Evolutionary conservation across 2,329 filamentous ascomycete species (phyloP).

Genomic region (Beauveria brongniartii): DNA sequence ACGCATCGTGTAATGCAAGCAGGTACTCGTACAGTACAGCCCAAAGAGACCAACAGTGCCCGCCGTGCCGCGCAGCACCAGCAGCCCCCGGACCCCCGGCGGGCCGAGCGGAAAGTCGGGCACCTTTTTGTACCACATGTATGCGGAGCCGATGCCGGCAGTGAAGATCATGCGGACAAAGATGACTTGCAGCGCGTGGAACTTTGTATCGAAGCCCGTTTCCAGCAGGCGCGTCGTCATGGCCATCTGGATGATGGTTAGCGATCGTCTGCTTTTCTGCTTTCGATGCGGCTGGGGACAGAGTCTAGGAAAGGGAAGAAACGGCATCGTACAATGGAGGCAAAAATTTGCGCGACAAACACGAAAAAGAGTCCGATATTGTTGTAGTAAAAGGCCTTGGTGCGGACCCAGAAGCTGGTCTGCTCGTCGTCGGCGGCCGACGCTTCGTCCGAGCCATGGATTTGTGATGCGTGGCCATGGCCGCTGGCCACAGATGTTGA

Average conservation of each 20-base stretch:
- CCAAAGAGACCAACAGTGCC: slow-evolving; percentile 63
- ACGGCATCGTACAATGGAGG: slow-evolving; percentile 25
- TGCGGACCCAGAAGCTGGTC: neutral
- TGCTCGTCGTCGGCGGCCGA: neutral
- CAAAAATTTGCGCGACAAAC: slow-evolving; percentile 33
- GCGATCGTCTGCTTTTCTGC: neutral
- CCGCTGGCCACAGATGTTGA: neutral
- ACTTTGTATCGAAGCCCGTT: slow-evolving; percentile 26
- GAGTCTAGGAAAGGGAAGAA: neutral
- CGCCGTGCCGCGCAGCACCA: slow-evolving; percentile 55
- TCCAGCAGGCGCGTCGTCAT: slow-evolving; percentile 31
- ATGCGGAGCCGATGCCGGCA: slow-evolving; percentile 26
- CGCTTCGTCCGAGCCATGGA: neutral
- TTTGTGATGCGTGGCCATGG: neutral
- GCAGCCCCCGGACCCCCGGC: slow-evolving; percentile 51
- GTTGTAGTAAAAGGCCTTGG: slow-evolving; percentile 37
- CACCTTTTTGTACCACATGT: slow-evolving; percentile 33
- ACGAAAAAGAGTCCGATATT: slow-evolving; percentile 33
- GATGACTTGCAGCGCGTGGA: slow-evolving; percentile 34
- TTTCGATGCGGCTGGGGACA: neutral
- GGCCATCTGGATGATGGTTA: slow-evolving; percentile 26
- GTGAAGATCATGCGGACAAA: slow-evolving; percentile 35
- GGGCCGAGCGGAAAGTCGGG: slow-evolving; percentile 61
- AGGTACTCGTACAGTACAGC: slow-evolving; percentile 25
- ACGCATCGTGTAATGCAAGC: too few species aligned